A percentile compares a stretch with the other conserved stretches of the same genome.
These are phyloP conservation scores for Inga leiocalycina DNA, from an alignment of 306 rosid species.

Conservation along the genomic window DNA sequence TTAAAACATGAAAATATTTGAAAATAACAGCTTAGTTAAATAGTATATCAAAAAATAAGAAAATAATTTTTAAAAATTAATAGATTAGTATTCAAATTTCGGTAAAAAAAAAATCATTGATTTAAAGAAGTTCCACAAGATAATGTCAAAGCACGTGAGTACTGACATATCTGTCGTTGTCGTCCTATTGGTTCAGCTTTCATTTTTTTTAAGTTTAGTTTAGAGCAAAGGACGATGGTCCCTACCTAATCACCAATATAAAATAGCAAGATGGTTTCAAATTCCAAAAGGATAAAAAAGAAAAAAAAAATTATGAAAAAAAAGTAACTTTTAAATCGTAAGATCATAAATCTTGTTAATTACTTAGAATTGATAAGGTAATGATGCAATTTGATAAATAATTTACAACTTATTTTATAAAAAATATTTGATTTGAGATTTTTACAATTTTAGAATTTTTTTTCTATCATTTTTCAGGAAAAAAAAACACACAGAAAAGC, in stretches of 20 bases:
- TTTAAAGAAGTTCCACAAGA: background rate
- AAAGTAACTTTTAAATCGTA: too few relatives aligned
- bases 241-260: background rate
- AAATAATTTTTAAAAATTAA: background rate
- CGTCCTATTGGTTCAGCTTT: background rate
- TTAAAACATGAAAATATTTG: background rate
- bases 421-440: too few relatives aligned
- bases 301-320: too few relatives aligned
- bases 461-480: too few relatives aligned
- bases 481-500: too few relatives aligned
- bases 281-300: background rate
- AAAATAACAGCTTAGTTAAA: background rate
- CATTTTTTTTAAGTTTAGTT: background rate
- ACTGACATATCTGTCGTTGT: background rate
- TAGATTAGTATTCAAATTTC: background rate
- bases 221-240: background rate
- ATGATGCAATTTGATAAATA: too few relatives aligned
- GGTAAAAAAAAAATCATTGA: background rate
- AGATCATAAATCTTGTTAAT: too few relatives aligned
- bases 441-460: too few relatives aligned
- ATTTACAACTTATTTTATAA: too few relatives aligned
- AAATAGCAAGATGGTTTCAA: background rate
- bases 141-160: background rate
- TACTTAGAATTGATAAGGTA: too few relatives aligned
- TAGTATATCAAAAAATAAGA: background rate